These are phyloP conservation scores for Bruguiera sexangula DNA, from an alignment of 345 rosid genomes.

Conservation along the genomic window DNA sequence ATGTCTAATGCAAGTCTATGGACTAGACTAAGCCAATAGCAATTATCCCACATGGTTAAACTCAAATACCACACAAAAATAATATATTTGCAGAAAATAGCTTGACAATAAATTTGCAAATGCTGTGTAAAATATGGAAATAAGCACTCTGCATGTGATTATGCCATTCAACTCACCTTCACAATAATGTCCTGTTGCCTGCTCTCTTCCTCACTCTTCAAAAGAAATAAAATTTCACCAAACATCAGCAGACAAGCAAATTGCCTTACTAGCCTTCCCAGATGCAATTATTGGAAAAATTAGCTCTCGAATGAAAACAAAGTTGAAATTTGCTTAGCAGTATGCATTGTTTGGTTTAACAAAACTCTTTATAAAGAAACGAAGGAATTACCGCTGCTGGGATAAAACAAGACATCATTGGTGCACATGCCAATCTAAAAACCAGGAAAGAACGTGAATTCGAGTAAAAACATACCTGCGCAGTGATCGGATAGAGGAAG, in stretches of 20 bases:
- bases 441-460: not conserved
- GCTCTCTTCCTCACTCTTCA: conserved; percentile 82
- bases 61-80: too few relatives aligned
- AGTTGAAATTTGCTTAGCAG: too few relatives aligned
- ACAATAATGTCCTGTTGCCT: conserved; percentile 47
- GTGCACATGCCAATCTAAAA: not conserved
- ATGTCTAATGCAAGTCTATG: too few relatives aligned
- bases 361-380: too few relatives aligned
- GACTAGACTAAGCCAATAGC: too few relatives aligned
- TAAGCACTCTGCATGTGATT: not conserved
- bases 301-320: too few relatives aligned
- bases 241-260: conserved; percentile 13
- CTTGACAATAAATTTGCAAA: not conserved
- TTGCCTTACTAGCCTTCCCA: not conserved
- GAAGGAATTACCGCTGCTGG: too few relatives aligned
- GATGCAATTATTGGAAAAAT: not conserved
- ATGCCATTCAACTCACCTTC: conserved; percentile 37
- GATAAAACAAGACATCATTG: too few relatives aligned
- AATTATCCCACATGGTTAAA: too few relatives aligned
- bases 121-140: not conserved
- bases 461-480: conserved; percentile 44
- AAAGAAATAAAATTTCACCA: not conserved
- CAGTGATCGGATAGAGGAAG: conserved; percentile 77
- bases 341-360: too few relatives aligned
- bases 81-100: too few relatives aligned